phyloP scores from a whole-genome alignment of 2,329 filamentous ascomycete genomes.

The Ceratocystis variospora region DNA sequence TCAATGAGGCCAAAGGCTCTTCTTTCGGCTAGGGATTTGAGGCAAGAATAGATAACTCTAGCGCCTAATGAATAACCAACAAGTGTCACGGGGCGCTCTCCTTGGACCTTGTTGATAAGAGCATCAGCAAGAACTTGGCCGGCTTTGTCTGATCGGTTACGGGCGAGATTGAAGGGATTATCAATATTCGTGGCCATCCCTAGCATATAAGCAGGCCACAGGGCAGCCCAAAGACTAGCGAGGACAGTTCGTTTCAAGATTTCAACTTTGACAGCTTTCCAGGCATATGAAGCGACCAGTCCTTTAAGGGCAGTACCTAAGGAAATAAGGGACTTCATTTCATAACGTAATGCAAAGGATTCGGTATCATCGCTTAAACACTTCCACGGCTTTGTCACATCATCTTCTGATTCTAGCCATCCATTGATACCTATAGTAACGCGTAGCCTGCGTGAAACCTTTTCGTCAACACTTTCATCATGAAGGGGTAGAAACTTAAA shows the following conservation, averaged over 20 bases:
- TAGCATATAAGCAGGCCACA: slow-evolving; percentile 56
- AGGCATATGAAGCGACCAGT: slow-evolving; percentile 62
- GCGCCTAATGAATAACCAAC: slow-evolving; percentile 74
- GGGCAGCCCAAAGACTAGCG: slow-evolving; percentile 50
- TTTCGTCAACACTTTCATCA: slow-evolving; percentile 6
- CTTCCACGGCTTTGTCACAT: slow-evolving; percentile 68
- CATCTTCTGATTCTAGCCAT: slow-evolving; percentile 63
- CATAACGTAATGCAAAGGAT: slow-evolving; percentile 72
- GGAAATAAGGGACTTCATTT: slow-evolving; percentile 61
- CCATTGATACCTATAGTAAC: slow-evolving; percentile 80
- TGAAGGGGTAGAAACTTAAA: slow-evolving; percentile 63
- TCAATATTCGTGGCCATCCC: slow-evolving; percentile 57
- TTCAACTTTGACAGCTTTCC: slow-evolving; percentile 58
- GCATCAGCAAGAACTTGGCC: slow-evolving; percentile 69
- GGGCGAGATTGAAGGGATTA: slow-evolving; percentile 69
- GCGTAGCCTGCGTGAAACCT: slow-evolving; percentile 40
- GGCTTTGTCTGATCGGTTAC: slow-evolving; percentile 65
- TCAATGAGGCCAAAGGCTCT: slow-evolving; percentile 75
- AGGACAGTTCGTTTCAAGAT: slow-evolving; percentile 61
- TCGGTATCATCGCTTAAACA: slow-evolving; percentile 59
- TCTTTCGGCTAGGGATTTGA: slow-evolving; percentile 61
- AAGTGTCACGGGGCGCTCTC: slow-evolving; percentile 65
- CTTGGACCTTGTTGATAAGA: slow-evolving; percentile 66
- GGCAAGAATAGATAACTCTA: slow-evolving; percentile 67
- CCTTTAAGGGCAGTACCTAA: slow-evolving; percentile 60